Base-by-base conservation (phyloP, 1,284 basidiomycete species). In the Vanrija pseudolonga region DNA sequence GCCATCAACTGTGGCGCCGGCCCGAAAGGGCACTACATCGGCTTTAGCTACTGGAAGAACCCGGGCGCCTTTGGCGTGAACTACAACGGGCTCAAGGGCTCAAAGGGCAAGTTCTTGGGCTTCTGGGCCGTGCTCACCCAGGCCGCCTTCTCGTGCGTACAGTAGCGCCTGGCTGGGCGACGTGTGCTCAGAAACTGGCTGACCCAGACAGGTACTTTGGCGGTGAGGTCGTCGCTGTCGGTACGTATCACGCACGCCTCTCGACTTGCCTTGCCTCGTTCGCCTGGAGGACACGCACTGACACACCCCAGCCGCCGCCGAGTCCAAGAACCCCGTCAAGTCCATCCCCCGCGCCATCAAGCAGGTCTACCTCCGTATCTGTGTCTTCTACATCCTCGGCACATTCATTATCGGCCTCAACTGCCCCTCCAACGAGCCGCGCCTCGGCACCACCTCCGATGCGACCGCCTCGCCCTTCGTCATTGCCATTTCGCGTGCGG, bases 391-490 rank as follows among this genome's bases (percentile, higher is more conserved):
- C 69, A 61, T 73, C 42, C 43, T 60, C 15, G 76, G 76, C 44
- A 72, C 73, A 36, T 73, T 81, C 49, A 75, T 90, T 57, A 88
- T 91, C 59, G 89, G 89, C 43, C 76, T 91, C 22, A 81, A 90
- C 55, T 87, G 89, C 6, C 84, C 88, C 2, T 87, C 83, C 39
- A 84, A 82, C 66, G 79, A 86, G 56, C 65, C 74, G 0, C 71
- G 80, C n/a, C 81, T 92, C 23, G 74, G 81, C 56, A 76, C 87
- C 47, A 69, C 69, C 47, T 80, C 58, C 45, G 63, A 82, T 17
- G 85, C 82, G 28, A 88, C 88, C 4, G 82, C 83, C 3, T 89
- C 86, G 12, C 89, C 89, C 0, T 91, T 90, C 73, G 89, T 91
- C 57, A 88, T 91, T 61, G 89, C 71, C 53, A 72, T 73, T 58